Percentiles rank a stretch among this genome's conserved stretches.
Conservation (phyloP, 345 rosid genomes). For the Erucastrum elatum region DNA sequence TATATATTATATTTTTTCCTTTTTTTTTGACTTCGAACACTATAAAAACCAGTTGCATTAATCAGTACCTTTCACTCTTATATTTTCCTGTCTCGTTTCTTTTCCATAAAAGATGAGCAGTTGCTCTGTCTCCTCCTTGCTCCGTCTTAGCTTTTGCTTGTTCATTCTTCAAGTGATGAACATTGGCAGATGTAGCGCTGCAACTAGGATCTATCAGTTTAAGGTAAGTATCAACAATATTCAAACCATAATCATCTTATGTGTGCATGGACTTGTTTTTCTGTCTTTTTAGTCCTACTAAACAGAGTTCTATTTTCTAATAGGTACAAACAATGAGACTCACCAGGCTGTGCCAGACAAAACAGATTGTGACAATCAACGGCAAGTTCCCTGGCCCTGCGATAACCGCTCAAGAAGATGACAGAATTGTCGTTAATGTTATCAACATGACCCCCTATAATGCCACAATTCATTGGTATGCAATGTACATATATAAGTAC, state of each 20-base stretch:
- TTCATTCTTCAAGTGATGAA: conserved; percentile 38
- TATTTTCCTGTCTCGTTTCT: conserved; percentile 12
- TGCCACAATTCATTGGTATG: conserved; percentile 82
- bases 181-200: conserved; percentile 43
- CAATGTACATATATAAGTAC: not conserved
- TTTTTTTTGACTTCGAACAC: conserved; percentile 6
- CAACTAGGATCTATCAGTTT: conserved; percentile 75
- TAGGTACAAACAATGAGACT: conserved; percentile 63
- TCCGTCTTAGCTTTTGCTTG: conserved; percentile 43
- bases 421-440: conserved; percentile 62
- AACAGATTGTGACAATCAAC: conserved; percentile 66
- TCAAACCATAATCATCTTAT: not conserved
- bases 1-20: conserved; percentile 18
- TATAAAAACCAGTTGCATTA: conserved; percentile 22
- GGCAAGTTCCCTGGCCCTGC: conserved; percentile 76
- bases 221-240: conserved; percentile 55
- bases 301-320: conserved; percentile 20
- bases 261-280: not conserved
- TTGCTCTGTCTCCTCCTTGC: conserved; percentile 32
- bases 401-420: conserved; percentile 74
- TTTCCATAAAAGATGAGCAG: conserved; percentile 40
- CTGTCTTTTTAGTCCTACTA: not conserved
- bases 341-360: conserved; percentile 62
- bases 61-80: conserved; percentile 15
- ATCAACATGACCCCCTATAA: conserved; percentile 71